phyloP scores from a whole-genome alignment of 768 basidiomycete genomes.

The Baorangia bicolor region DNA sequence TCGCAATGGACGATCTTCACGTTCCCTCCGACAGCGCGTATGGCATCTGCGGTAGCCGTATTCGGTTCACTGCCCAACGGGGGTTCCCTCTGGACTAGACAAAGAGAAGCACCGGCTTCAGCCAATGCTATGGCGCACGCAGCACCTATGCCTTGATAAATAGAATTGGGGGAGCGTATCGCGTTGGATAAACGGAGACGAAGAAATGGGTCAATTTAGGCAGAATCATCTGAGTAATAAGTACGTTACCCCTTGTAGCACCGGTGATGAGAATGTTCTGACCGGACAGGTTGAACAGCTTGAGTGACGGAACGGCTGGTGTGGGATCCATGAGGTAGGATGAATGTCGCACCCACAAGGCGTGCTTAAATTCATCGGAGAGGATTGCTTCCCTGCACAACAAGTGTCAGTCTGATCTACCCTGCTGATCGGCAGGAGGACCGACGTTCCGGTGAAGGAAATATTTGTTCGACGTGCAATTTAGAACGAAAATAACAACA shows the following conservation, averaged over 20 bases:
- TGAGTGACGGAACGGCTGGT: conserved; percentile 46
- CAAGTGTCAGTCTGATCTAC: conserved; percentile 20
- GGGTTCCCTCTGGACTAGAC: conserved; percentile 46
- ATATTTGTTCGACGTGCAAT: conserved; percentile 1
- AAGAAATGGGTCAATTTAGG: conserved; percentile 11
- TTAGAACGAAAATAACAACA: conserved; percentile 6
- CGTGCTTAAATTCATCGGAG: conserved; percentile 23
- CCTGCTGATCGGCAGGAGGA: conserved; percentile 32
- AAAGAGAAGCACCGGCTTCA: conserved; percentile 52
- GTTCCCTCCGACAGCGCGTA: conserved; percentile 35
- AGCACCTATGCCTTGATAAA: conserved; percentile 49
- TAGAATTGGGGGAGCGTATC: conserved; percentile 9
- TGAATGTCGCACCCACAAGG: conserved; percentile 2
- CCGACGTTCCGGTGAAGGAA: conserved; percentile 25
- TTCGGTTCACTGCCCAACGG: conserved; percentile 36
- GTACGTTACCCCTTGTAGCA: conserved; percentile 64
- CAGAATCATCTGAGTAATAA: conserved; percentile 12
- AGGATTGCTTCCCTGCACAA: not conserved
- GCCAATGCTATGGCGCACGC: conserved; percentile 56
- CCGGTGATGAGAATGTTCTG: conserved; percentile 79
- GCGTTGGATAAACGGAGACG: conserved; percentile 13
- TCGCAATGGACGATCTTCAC: conserved; percentile 55
- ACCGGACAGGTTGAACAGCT: conserved; percentile 66
- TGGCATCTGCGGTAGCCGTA: conserved; percentile 35
- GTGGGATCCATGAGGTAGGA: conserved; percentile 49